Evolutionary conservation across 2,329 filamentous ascomycete genomes (phyloP), one percentile per base, ranked within the genome.

Genomic region (Diaporthe sp.): DNA sequence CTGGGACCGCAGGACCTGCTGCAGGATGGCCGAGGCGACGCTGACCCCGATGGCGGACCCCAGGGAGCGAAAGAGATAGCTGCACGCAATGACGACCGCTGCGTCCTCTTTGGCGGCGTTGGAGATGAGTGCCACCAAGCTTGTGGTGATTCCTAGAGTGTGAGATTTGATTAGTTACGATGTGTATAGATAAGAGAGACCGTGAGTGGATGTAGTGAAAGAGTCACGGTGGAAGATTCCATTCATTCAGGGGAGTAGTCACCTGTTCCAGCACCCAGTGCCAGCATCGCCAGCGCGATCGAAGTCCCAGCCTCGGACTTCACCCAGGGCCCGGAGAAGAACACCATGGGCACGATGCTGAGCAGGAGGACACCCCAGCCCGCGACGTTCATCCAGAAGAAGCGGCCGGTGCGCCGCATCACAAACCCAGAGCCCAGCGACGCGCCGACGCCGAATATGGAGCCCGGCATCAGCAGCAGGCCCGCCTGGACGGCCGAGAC

Each of bases 51-150:
- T 86, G 9, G 93, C 93, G n/a, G 94, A 88, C n/a, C 94, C 94
- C 0, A 96, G 87, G 1, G 92, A 93, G 53, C 94, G 92, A 87
- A 96, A 96, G 34, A 96, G 90, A 83, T 96, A 96, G 28, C 92
- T 94, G 82, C 93, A 95, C 10, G 94, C 94, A 22, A 94, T 94
- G 5, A 92, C 93, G 1, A 96, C 90, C 2, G 94, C 94, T 77
- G 94, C 92, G 78, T 96, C 94, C 58, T 91, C 87, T 4, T 87
- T 86, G 1, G 89, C 85, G 0, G 92, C 90, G 80, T 95, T 95
- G 44, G 94, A 92, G 77, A 96, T 91, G 51, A 95, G 86, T 2
- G 89, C 93, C 62, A 95, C 92, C 46, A 96, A 88, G 0, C 92
- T 92, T 0, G 92, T 93, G 0, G 94, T 95, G 51, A 95, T 90